Base-by-base conservation (phyloP, 495 filamentous ascomycete species). In the Penicillium canariense region DNA sequence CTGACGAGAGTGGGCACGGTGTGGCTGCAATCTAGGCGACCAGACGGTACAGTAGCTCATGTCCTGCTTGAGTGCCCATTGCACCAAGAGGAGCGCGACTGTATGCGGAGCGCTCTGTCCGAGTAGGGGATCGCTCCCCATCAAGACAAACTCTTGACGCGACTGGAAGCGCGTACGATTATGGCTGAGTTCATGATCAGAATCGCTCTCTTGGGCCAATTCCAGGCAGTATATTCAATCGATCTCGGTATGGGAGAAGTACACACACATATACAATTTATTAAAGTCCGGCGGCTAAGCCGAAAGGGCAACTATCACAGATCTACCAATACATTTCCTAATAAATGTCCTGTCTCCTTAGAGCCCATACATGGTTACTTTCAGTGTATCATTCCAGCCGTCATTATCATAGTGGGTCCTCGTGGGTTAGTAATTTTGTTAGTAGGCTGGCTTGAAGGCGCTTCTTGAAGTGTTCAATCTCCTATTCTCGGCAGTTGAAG, bases 251-350 rank as follows among this genome's bases (percentile, higher is more conserved):
- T 20, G 5, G 15, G 18, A 22, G 18, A 40, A 20, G 5, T 12
- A 36, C 32, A 36, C 32, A 4, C 32, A 36, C 3, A 14, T 36
- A 62, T 61, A 61, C n/a, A n/a, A n/a, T n/a, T n/a, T n/a, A n/a
- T n/a, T n/a, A n/a, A n/a, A n/a, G n/a, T n/a, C n/a, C n/a, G n/a
- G n/a, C n/a, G n/a, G n/a, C n/a, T n/a, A n/a, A n/a, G n/a, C n/a
- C n/a, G n/a, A n/a, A n/a, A n/a, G 62, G 66, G 60, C 57, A 66
- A 65, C 62, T 66, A 63, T 68, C 52, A 55, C 60, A 63, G 50
- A 55, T 58, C 59, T 68, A 65, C 28, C 38, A 59, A 35, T 63
- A 68, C 56, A 68, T 54, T 40, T 57, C 55, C 45, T 61, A 53
- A 51, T 36, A 39, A 58, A 51, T 55, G 40, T 40, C 55, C 43